These are phyloP conservation scores for sorghum (Sorghum bicolor) DNA, from an alignment of 176 grass and related monocot genomes.

Conservation along the genomic window DNA sequence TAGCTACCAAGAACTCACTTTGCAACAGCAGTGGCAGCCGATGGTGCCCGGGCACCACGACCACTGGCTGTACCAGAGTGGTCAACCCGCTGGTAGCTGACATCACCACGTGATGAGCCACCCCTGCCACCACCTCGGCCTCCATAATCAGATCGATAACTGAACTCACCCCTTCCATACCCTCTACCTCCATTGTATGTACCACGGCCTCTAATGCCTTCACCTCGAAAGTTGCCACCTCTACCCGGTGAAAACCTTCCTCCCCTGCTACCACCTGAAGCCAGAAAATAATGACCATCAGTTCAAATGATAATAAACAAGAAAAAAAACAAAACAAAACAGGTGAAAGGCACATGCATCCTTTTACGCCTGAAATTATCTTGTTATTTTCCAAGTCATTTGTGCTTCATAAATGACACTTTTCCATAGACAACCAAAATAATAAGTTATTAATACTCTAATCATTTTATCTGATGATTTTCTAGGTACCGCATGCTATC, in stretches of 20 bases:
- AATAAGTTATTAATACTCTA: background rate
- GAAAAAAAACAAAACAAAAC: background rate
- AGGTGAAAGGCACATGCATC: background rate
- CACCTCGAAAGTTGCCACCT: constrained; percentile 66
- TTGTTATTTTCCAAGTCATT: background rate
- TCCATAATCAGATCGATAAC: constrained; percentile 55
- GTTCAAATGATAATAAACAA: background rate
- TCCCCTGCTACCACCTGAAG: constrained; percentile 66
- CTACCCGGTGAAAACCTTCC: constrained; percentile 65
- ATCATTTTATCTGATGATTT: background rate
- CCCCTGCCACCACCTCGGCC: constrained; percentile 62
- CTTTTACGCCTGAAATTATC: background rate
- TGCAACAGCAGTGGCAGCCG: constrained; percentile 3
- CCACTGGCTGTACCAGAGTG: constrained; percentile 40
- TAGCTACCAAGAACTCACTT: constrained; percentile 40
- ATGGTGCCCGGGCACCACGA: constrained; percentile 41
- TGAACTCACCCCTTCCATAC: constrained; percentile 64
- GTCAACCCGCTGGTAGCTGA: constrained; percentile 77
- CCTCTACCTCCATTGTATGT: constrained; percentile 56
- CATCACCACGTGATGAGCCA: constrained; percentile 46
- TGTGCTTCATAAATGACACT: background rate
- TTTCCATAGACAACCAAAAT: background rate
- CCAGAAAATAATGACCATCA: constrained; percentile 17
- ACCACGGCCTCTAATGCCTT: constrained; percentile 69
- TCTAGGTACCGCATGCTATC: background rate